Percentiles rank a stretch among this genome's conserved stretches.
These are phyloP conservation scores for Oehlia diaphana DNA, from an alignment of 192 early-diverging fungal genomes.

Conservation along the genomic window DNA sequence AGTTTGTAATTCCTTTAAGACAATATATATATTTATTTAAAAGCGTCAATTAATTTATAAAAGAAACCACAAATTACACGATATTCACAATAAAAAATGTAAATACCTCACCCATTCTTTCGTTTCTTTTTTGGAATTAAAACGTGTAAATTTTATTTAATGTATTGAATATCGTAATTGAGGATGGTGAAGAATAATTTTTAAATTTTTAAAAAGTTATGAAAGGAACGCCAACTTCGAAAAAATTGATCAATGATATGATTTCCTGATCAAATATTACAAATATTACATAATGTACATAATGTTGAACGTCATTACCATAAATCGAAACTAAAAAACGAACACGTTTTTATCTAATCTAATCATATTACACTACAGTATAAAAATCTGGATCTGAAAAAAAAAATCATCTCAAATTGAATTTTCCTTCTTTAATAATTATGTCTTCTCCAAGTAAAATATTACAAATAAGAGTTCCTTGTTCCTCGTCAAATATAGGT, in stretches of 20 bases:
- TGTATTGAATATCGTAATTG: too few species aligned
- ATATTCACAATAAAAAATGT: neutral
- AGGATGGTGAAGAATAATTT: too few species aligned
- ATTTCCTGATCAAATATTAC: neutral
- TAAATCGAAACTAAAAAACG: neutral
- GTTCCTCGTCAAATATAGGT: slow-evolving; percentile 97
- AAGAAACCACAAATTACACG: neutral
- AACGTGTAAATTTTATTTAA: neutral
- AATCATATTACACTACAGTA: neutral
- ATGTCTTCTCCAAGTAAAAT: slow-evolving; percentile 41
- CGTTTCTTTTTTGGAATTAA: neutral
- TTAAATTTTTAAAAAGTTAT: neutral
- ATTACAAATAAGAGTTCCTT: slow-evolving; percentile 77
- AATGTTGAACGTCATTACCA: neutral
- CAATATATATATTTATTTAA: neutral
- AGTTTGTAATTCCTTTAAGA: slow-evolving; percentile 19
- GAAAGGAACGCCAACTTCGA: neutral
- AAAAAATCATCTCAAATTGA: neutral
- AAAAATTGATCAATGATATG: too few species aligned
- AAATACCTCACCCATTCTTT: slow-evolving; percentile 17
- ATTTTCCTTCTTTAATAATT: neutral
- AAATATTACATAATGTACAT: neutral
- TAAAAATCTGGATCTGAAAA: neutral
- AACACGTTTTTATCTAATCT: neutral
- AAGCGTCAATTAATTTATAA: neutral